Evolutionary conservation across 106 monocot species (phyloP), one percentile per base, ranked within the genome.

Genomic region (Phalaenopsis equestris): DNA sequence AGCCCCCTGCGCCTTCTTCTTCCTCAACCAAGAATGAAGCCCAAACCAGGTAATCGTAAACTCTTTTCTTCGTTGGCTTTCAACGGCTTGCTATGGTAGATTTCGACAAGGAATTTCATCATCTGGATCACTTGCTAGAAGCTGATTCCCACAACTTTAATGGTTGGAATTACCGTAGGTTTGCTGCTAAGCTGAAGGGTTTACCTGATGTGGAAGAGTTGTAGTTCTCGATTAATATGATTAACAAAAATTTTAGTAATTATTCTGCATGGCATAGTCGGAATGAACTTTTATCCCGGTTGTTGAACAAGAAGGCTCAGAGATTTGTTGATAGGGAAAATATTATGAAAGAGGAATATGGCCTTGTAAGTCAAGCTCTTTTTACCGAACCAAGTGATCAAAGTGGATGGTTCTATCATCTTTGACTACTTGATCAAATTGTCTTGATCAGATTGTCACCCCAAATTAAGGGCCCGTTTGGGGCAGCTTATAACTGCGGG

Each of bases 341-440:
- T 43, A 84, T 87, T 19, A 80, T 99, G 68, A 78, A 83, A 55
- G 90, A 93, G 56, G 99, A 99, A 57, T 84, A 86, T 84, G 90
- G 89, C 9, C 86, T 93, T 75, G 93, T 99, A 39, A 90, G 87
- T 75, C 85, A 95, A 78, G 95, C 95, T 76, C 84, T 99, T 78
- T 99, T 99, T 80, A 93, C 95, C 42, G 99, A 95, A 77, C 91
- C 92, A 78, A 89, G 84, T 76, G 99, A 99, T 86, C 99, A 99
- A 90, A 99, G 99, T 84, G 99, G 99, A 81, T 99, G 99, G 99
- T 95, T 99, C 75, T 99, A 95, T 84, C 87, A 93, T 85, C 85
- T 91, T 37, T 99, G 99, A 95, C 99, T 99, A 90, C 81, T 99
- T 19, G 85, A 90, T 89, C 99, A 93, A 79, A 95, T 85, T 41